These are phyloP conservation scores for Cynanchum wilfordii DNA, from an alignment of 257 asterid genomes.

Conservation along the genomic window DNA sequence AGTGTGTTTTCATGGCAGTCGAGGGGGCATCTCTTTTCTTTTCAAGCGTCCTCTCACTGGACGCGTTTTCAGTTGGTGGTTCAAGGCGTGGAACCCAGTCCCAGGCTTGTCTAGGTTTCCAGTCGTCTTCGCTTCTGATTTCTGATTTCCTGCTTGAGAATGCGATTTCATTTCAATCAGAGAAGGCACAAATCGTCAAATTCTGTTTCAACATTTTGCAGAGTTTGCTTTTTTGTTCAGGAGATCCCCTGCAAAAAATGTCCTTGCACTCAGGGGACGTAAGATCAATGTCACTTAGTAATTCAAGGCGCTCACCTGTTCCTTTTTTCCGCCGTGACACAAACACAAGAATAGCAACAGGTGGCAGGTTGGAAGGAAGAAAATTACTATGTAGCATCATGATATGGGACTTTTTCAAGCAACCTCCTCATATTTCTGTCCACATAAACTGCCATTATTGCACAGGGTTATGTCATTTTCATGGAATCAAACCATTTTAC, in stretches of 20 bases:
- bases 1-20: background rate
- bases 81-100: background rate
- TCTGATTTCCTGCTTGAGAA: background rate
- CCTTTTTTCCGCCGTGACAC: background rate
- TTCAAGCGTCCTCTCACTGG: background rate
- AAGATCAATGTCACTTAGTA: background rate
- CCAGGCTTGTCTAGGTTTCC: background rate
- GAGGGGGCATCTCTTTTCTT: background rate
- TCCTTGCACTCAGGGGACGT: background rate
- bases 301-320: background rate
- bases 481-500: background rate
- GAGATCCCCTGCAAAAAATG: background rate
- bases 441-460: background rate
- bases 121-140: background rate
- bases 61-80: constrained; percentile 8
- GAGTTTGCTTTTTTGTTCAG: background rate
- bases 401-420: background rate
- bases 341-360: background rate
- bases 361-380: background rate
- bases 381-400: background rate
- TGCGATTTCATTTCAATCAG: background rate
- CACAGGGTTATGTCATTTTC: background rate
- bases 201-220: background rate
- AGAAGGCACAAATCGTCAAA: background rate
- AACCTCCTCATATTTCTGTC: background rate